Conservation (phyloP, 2,329 filamentous ascomycete genomes). For the Epichloe typhina region DNA sequence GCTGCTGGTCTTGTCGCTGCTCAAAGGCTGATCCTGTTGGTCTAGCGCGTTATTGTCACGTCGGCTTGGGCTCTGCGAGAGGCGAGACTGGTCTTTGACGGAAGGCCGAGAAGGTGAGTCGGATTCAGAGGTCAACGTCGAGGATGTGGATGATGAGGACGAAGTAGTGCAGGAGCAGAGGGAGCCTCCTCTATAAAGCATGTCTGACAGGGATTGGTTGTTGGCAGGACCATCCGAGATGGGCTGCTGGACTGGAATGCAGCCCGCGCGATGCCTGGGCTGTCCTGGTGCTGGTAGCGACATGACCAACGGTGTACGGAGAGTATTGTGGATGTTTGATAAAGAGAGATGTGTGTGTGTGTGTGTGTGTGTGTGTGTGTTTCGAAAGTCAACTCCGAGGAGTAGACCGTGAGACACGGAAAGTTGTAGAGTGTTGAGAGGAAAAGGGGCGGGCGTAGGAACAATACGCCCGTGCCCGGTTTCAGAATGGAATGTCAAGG, state of each 20-base stretch:
- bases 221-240: not conserved
- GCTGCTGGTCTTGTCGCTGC: not conserved
- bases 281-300: constrained; percentile 8
- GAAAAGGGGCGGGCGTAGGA: not conserved
- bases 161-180: constrained; percentile 7
- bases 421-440: not conserved
- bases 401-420: constrained; percentile 7
- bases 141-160: not conserved
- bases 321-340: not conserved
- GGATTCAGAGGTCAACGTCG: not conserved
- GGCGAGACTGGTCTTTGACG: not conserved
- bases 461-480: not conserved
- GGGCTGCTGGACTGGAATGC: constrained; percentile 9
- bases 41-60: not conserved
- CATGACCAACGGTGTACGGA: constrained; percentile 6
- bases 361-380: not conserved
- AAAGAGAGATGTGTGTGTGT: not conserved
- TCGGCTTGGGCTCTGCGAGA: not conserved
- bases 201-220: not conserved
- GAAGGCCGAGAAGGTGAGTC: constrained; percentile 4
- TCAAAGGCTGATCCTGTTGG: constrained; percentile 3
- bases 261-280: constrained; percentile 5
- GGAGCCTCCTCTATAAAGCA: constrained; percentile 12
- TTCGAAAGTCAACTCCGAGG: constrained; percentile 3
- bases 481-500: not conserved